Evolutionary conservation across 306 rosid genomes (phyloP).

Genomic region (Hippophae gyantsensis): DNA sequence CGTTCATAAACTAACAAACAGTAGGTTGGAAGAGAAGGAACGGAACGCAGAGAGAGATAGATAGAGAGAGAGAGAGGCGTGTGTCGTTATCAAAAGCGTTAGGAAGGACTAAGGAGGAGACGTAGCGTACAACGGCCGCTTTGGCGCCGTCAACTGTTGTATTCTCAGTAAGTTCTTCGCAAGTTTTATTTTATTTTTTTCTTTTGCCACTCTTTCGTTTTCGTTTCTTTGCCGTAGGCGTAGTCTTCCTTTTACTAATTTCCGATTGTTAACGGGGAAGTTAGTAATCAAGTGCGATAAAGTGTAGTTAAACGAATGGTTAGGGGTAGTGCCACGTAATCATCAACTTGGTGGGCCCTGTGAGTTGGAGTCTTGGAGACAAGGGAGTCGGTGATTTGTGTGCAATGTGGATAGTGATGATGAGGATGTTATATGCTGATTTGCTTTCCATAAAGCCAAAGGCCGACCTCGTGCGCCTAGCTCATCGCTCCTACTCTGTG

Average conservation of each 20-base stretch:
- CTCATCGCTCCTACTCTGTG: too few species aligned
- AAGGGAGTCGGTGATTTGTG: too few species aligned
- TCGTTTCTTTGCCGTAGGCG: not conserved
- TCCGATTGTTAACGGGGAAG: constrained; percentile 27
- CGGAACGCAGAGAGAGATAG: not conserved
- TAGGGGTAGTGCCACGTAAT: too few species aligned
- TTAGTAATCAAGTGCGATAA: constrained; percentile 9
- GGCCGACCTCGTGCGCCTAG: too few species aligned
- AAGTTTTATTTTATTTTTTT: constrained; percentile 4
- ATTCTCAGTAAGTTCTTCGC: constrained; percentile 5
- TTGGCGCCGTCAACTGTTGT: constrained; percentile 37
- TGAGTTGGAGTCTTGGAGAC: too few species aligned
- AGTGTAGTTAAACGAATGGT: not conserved
- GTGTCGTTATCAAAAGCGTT: not conserved
- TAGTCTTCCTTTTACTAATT: not conserved
- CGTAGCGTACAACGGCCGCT: constrained; percentile 68
- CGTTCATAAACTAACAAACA: constrained; percentile 24
- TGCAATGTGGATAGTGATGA: too few species aligned
- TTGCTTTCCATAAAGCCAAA: too few species aligned
- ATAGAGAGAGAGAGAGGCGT: not conserved
- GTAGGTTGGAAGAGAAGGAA: constrained; percentile 7
- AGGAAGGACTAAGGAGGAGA: constrained; percentile 9
- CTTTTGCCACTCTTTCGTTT: not conserved
- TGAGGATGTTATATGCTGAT: too few species aligned
- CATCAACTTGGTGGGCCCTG: too few species aligned